These are phyloP conservation scores for Sicyos edulis DNA, from an alignment of 306 rosid species.

Conservation along the genomic window DNA sequence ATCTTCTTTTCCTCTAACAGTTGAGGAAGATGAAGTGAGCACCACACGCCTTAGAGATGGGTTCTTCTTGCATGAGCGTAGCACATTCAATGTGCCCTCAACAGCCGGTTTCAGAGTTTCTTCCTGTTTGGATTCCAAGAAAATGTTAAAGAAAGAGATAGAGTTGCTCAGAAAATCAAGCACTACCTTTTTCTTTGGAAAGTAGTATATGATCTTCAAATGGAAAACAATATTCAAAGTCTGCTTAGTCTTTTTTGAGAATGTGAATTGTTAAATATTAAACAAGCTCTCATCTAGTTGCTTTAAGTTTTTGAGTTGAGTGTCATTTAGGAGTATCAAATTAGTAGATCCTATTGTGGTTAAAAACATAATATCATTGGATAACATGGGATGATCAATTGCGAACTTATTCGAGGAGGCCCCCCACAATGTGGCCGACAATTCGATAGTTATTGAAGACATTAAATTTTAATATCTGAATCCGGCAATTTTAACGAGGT, in stretches of 20 bases:
- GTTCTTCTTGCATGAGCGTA: constrained; percentile 62
- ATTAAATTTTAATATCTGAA: too few species aligned
- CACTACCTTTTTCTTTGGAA: background rate
- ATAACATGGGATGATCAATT: too few species aligned
- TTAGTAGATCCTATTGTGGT: background rate
- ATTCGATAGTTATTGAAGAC: too few species aligned
- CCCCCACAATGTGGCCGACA: too few species aligned
- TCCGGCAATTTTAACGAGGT: too few species aligned
- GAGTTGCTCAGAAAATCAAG: background rate
- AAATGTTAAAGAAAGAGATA: background rate
- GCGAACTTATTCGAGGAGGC: too few species aligned
- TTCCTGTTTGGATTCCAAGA: constrained; percentile 27
- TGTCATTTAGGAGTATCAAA: background rate
- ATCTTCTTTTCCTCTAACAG: constrained; percentile 50
- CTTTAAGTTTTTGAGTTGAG: background rate
- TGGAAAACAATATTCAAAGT: background rate
- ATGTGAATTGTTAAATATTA: background rate
- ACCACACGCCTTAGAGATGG: constrained; percentile 53
- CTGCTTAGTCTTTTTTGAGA: background rate
- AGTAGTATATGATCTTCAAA: background rate
- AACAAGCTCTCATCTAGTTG: background rate
- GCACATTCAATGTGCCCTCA: constrained; percentile 69
- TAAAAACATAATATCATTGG: background rate
- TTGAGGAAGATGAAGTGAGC: constrained; percentile 80
- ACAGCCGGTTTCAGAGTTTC: constrained; percentile 67